Conservation (phyloP, 192 early-diverging fungal species). For the Geranomyces michiganensis region DNA sequence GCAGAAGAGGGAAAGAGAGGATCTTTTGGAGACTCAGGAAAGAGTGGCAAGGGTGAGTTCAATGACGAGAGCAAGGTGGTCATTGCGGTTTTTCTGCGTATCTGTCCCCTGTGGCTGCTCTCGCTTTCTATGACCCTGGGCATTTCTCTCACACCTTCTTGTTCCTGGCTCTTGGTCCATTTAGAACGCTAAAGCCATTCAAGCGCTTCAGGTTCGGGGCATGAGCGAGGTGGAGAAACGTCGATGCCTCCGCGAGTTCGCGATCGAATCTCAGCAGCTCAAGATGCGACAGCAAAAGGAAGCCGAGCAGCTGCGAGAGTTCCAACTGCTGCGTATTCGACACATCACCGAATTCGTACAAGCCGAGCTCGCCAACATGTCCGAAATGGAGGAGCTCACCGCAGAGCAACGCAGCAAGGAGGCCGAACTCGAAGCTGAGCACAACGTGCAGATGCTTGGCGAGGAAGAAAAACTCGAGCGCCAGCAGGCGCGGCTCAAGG, state of each 20-base stretch:
- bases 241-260: conserved; percentile 23
- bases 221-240: conserved; percentile 28
- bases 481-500: conserved; percentile 24
- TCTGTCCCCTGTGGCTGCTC: not conserved
- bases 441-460: conserved; percentile 9
- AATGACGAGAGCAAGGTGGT: no score
- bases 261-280: conserved; percentile 35
- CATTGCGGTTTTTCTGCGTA: not conserved
- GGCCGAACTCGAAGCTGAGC: conserved; percentile 20
- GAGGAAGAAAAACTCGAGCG: conserved; percentile 29
- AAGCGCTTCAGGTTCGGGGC: conserved; percentile 30
- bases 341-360: conserved; percentile 33
- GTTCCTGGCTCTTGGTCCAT: not conserved
- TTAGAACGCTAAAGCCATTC: conserved; percentile 29
- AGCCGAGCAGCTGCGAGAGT: conserved; percentile 43
- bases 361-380: conserved; percentile 28
- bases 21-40: conserved; percentile 19
- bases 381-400: conserved; percentile 33
- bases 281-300: conserved; percentile 40
- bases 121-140: no score
- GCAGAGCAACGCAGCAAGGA: conserved; percentile 24
- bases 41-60: conserved; percentile 21
- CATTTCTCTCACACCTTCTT: no score
- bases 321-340: conserved; percentile 43
- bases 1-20: conserved; percentile 35